Evolutionary conservation across 257 asterid genomes (phyloP), one percentile per base, ranked within the genome.

Genomic region (Rhazya stricta): DNA sequence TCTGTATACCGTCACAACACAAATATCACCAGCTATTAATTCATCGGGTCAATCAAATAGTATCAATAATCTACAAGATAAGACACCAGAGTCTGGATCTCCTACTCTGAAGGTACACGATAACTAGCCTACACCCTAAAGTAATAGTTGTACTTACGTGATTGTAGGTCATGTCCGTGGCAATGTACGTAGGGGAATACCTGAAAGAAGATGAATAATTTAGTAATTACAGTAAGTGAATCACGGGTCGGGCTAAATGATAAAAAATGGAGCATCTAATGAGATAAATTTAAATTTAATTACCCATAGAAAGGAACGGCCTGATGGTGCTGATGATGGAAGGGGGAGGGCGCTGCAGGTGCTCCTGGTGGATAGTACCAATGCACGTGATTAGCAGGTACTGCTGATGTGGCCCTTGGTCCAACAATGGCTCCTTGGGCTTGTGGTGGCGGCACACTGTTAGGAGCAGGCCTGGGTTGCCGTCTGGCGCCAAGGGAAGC

Each of bases 401-500:
- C 83, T 45, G 87, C 76, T 56, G 91, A 67, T 69, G 87, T 79
- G 27, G 86, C 90, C 69, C 91, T 81, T 67, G 90, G 87, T 76
- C 92, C 96, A 67, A 88, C 75, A 53, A 80, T 5, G 81, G 81
- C 51, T 73, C 84, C 42, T 34, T 71, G 65, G 10, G 63, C 11
- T 66, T 43, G 71, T 27, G 46, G 89, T n/a, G 89, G 91, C 71
- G 92, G 86, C 0, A 88, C 79, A 19, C 83, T 69, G 82, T 85
- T 81, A 77, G 89, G 42, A 73, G 90, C 69, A 23, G 92, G 77
- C 71, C 91, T 81, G 0, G 95, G 41, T 3, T 46, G 91, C 67
- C 97, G 97, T 67, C 87, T 91, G 13, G 94, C 97, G 12, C 98
- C 97, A 1, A 90, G 97, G 23, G 91, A 91, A 50, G 98, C 98